Percentiles rank a stretch among this genome's conserved stretches.
These are phyloP conservation scores for Calonectria multiphialidica DNA, from an alignment of 2,329 filamentous ascomycete genomes.

Conservation along the genomic window DNA sequence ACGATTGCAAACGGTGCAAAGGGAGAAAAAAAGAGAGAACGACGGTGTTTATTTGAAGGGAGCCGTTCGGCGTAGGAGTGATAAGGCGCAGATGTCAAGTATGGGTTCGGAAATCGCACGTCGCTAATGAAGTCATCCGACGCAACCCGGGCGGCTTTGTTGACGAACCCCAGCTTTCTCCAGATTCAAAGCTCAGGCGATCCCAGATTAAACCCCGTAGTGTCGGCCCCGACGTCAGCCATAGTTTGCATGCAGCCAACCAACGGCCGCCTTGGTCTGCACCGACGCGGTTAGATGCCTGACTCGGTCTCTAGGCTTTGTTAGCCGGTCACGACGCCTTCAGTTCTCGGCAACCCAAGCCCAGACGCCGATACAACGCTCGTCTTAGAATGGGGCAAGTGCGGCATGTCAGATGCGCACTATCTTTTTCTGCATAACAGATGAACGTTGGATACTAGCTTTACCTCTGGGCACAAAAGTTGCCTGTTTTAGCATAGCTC, in stretches of 20 bases:
- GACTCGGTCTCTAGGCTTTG: slow-evolving; percentile 11
- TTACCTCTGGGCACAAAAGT: neutral
- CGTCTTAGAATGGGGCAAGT: slow-evolving; percentile 5
- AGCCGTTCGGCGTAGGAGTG: slow-evolving; percentile 26
- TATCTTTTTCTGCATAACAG: neutral
- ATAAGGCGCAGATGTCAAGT: slow-evolving; percentile 30
- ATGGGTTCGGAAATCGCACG: slow-evolving; percentile 36
- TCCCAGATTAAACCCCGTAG: slow-evolving; percentile 12
- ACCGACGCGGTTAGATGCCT: slow-evolving; percentile 8
- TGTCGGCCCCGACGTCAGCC: slow-evolving; percentile 36
- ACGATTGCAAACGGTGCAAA: neutral
- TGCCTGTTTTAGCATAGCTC: neutral
- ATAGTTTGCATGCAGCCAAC: slow-evolving; percentile 13
- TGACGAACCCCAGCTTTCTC: slow-evolving; percentile 41
- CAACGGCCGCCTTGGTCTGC: slow-evolving; percentile 1
- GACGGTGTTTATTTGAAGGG: slow-evolving; percentile 16
- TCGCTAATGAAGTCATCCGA: slow-evolving; percentile 47
- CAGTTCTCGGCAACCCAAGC: slow-evolving; percentile 9
- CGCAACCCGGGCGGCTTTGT: slow-evolving; percentile 42
- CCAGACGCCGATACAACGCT: slow-evolving; percentile 16
- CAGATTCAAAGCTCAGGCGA: slow-evolving; percentile 16
- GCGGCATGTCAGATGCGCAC: slow-evolving; percentile 15
- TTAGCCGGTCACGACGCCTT: slow-evolving; percentile 4
- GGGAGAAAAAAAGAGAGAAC: neutral
- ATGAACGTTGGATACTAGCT: neutral